Conservation (phyloP, 2,329 filamentous ascomycete genomes). For the Pleoardoris graminearum region DNA sequence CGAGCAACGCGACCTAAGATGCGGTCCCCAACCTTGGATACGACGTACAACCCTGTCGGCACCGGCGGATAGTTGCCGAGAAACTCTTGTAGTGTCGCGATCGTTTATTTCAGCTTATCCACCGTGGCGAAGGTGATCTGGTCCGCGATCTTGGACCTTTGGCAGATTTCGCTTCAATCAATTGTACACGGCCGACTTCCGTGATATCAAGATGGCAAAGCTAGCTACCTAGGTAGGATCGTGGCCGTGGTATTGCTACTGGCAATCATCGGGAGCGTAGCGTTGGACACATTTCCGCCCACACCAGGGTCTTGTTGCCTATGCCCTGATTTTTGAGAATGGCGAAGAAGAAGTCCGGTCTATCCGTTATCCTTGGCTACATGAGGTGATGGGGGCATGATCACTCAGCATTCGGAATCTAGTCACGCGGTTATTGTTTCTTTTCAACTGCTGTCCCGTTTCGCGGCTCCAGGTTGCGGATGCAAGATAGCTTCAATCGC, state of each 20-base stretch:
- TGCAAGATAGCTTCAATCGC: no score
- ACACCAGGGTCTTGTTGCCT: slow-evolving; percentile 19
- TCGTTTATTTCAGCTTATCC: slow-evolving; percentile 31
- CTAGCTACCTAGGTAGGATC: slow-evolving; percentile 49
- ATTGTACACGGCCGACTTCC: slow-evolving; percentile 17
- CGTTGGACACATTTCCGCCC: slow-evolving; percentile 40
- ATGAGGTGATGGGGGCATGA: slow-evolving; percentile 20
- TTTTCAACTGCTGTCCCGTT: no score
- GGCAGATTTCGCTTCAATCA: slow-evolving; percentile 32
- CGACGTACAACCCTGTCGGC: slow-evolving; percentile 34
- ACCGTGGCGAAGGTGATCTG: slow-evolving; percentile 35
- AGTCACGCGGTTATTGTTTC: no score
- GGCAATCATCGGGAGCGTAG: slow-evolving; percentile 42
- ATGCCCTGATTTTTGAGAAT: slow-evolving; percentile 29
- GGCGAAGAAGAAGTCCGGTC: slow-evolving; percentile 33
- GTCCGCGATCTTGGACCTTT: slow-evolving; percentile 17
- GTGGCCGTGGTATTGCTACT: slow-evolving; percentile 55
- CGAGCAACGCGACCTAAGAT: no score
- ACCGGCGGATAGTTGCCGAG: slow-evolving; percentile 35
- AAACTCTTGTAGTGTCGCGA: slow-evolving; percentile 32
- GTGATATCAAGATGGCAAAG: slow-evolving; percentile 48
- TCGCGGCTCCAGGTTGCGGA: no score
- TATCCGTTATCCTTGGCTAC: slow-evolving; percentile 14
- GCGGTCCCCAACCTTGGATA: slow-evolving; percentile 25
- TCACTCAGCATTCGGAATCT: no score